Base-by-base conservation (phyloP, 257 asterid species). In the Plantago major region DNA sequence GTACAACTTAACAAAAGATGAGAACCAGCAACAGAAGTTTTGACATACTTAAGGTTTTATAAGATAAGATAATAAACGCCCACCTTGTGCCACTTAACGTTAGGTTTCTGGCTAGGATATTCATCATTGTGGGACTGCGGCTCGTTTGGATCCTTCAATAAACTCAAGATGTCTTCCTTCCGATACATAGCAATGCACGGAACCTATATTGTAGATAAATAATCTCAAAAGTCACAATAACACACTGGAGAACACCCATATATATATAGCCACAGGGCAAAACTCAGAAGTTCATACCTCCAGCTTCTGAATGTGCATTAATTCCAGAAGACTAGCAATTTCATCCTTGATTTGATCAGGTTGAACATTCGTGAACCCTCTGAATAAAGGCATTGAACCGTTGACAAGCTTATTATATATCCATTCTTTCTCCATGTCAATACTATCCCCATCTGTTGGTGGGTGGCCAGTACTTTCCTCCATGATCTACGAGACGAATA, bases 181-280 rank as follows among this genome's bases (percentile, higher is more conserved):
- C 99, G 84, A 57, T 93, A 93, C 94, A 93, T 93, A 14, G 97
- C 91, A 71, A 89, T 87, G 65, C 81, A 93, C 0, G 94, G 96
- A 66, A 89, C 84, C 99, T 92, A 67, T 17, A 66, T 52, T 38
- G 72, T 18, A 66, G 17, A 65, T 58, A 44, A 33, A 55, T 58
- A 67, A 63, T 26, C 65, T 40, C 66, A 61, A 17, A 51, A 65
- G 60, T 26, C 65, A 30, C 66, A 61, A 17, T 46, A 40, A 38
- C 17, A 45, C 37, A 43, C 26, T 17, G 60, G 43, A 33, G 45
- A 44, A 33, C 40, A 33, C 53, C 7, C 16, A 55, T 22, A 22
- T 22, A 2, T 47, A 46, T 5, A 60, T 42, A 52, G 17, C 59
- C 11, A n/a, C 47, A 45, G 30, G 3, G 3, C 10, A 13, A 28